Conservation (phyloP, 805 yeast species). For the Pichia insulana region DNA sequence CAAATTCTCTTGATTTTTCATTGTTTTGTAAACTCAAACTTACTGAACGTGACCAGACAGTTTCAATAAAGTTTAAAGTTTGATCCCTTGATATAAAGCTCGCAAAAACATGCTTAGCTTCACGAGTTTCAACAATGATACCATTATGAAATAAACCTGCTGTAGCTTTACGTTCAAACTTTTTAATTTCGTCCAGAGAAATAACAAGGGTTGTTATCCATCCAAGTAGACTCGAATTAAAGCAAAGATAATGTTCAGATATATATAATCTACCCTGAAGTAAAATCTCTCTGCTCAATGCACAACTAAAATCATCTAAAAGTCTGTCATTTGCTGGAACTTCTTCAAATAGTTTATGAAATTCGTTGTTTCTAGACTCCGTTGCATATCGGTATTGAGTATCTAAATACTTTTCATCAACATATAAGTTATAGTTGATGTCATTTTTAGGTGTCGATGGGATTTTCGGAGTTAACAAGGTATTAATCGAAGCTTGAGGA, state of each 20-base stretch:
- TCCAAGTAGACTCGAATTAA: conserved; percentile 79
- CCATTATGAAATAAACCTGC: conserved; percentile 92
- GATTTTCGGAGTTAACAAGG: conserved; percentile 2
- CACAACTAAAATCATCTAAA: conserved; percentile 85
- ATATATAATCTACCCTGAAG: conserved; percentile 83
- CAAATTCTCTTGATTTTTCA: conserved; percentile 21
- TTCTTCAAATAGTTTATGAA: conserved; percentile 55
- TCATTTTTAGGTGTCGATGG: conserved; percentile 40
- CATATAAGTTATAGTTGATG: conserved; percentile 38
- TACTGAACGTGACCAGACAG: conserved; percentile 53
- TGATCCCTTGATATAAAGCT: conserved; percentile 78
- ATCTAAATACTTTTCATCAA: conserved; percentile 48
- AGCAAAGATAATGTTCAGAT: conserved; percentile 70
- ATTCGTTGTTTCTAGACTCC: conserved; percentile 57
- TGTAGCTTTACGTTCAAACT: conserved; percentile 73
- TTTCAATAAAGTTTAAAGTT: conserved; percentile 59
- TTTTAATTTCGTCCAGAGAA: conserved; percentile 58
- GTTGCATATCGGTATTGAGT: conserved; percentile 60
- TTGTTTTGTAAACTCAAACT: conserved; percentile 22
- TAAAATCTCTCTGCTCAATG: conserved; percentile 76
- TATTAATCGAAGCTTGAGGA: background rate
- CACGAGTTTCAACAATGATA: conserved; percentile 57
- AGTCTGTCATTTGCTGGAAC: conserved; percentile 63
- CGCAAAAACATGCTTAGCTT: conserved; percentile 69
- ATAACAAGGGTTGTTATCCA: conserved; percentile 82